A percentile compares a stretch with the other conserved stretches of the same genome.
Evolutionary conservation across 1,284 basidiomycete genomes (phyloP).

Genomic region (Ganoderma multipileum): DNA sequence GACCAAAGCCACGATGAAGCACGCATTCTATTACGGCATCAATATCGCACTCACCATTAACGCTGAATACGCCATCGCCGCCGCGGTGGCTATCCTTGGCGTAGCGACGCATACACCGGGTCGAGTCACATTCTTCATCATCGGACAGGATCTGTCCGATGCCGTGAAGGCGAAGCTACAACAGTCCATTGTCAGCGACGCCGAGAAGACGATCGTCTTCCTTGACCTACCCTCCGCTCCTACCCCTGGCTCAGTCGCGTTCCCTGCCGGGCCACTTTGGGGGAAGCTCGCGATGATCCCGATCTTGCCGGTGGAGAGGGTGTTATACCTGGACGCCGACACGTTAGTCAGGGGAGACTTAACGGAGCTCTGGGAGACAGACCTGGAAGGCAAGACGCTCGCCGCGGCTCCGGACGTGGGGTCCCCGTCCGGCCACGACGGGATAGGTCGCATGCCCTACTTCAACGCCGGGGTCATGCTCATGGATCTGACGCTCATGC

Average conservation of each 20-base stretch:
- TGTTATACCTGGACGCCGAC: conserved; percentile 62
- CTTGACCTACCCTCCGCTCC: conserved; percentile 42
- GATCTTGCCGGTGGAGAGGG: conserved; percentile 55
- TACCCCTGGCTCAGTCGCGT: conserved; percentile 27
- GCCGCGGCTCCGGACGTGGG: conserved; percentile 60
- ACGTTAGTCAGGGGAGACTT: conserved; percentile 52
- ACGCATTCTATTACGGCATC: conserved; percentile 51
- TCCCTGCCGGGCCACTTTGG: conserved; percentile 48
- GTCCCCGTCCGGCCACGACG: conserved; percentile 52
- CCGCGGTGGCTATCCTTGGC: conserved; percentile 56
- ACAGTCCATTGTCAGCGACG: conserved; percentile 37
- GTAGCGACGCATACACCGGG: conserved; percentile 44
- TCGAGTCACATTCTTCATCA: conserved; percentile 56
- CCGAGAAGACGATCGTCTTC: conserved; percentile 50
- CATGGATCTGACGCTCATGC: conserved; percentile 51
- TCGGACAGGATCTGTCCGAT: conserved; percentile 51
- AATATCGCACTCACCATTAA: conserved; percentile 55
- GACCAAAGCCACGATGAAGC: conserved; percentile 16
- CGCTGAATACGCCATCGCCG: conserved; percentile 53
- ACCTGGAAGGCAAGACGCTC: conserved; percentile 48
- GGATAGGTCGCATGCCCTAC: conserved; percentile 43
- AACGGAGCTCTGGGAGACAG: conserved; percentile 51
- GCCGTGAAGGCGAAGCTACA: conserved; percentile 46
- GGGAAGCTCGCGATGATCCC: conserved; percentile 57
- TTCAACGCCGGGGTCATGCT: conserved; percentile 66